Percentiles rank a stretch among this genome's conserved stretches.
Evolutionary conservation across 2,329 filamentous ascomycete genomes (phyloP).

Genomic region (Monilinia vaccinii-corymbosi): DNA sequence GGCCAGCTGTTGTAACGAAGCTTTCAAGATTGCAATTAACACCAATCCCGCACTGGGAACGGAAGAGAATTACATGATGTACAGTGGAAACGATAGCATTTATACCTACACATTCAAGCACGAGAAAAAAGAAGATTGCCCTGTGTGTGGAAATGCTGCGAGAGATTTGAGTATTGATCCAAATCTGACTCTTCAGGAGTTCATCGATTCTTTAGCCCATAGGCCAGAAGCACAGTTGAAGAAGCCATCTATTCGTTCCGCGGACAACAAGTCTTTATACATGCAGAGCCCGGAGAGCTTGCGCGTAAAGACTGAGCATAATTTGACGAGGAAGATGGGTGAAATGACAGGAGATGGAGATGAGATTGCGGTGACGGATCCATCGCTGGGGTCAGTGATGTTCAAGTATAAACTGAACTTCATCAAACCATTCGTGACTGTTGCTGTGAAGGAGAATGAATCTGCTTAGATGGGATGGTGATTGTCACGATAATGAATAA

Average conservation of each 20-base stretch:
- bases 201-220: slow-evolving; percentile 74
- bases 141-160: slow-evolving; percentile 80
- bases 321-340: slow-evolving; percentile 66
- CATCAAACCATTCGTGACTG: slow-evolving; percentile 13
- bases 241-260: slow-evolving; percentile 75
- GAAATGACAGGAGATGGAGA: slow-evolving; percentile 75
- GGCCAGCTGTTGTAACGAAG: slow-evolving; percentile 92
- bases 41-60: slow-evolving; percentile 71
- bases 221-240: slow-evolving; percentile 88
- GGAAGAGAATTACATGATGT: slow-evolving; percentile 97
- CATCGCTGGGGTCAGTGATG: slow-evolving; percentile 56
- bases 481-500: background rate
- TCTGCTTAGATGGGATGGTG: background rate
- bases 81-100: slow-evolving; percentile 88
- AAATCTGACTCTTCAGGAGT: slow-evolving; percentile 65
- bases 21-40: slow-evolving; percentile 82
- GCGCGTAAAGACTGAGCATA: slow-evolving; percentile 75
- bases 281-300: slow-evolving; percentile 76
- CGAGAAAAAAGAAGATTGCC: slow-evolving; percentile 88
- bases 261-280: slow-evolving; percentile 79
- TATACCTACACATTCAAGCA: slow-evolving; percentile 98
- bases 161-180: slow-evolving; percentile 66
- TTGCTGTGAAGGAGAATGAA: background rate
- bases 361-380: slow-evolving; percentile 86
- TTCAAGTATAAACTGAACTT: slow-evolving; percentile 29